Base-by-base conservation (phyloP, 352 stramenopile genomes). In the Globisporangium alternatum region DNA sequence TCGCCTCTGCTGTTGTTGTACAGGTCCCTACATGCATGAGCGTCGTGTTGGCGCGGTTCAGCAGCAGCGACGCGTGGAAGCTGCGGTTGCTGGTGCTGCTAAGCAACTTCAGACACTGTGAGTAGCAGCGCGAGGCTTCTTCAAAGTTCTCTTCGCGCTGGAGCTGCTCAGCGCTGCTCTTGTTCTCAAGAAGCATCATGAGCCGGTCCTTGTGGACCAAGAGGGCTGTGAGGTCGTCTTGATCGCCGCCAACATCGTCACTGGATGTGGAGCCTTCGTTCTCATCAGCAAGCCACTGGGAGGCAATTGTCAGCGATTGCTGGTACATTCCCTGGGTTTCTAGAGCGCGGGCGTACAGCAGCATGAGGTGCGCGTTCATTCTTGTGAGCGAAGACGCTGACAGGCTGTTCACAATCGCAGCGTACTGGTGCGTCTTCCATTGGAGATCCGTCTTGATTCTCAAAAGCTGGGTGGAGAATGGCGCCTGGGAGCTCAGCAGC, bases 331-430 rank as follows among this genome's bases (percentile, higher is more conserved):
- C 68, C 0, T 57, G 19, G 0, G 52, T 64, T 13, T 67, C 70
- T 13, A 82, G 52, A 12, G 67, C 67, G n/a, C 47, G 62, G 53
- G 70, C 67, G 51, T 71, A 56, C 12, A 63, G 10, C 41, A 80
- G 43, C 28, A 70, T 78, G 47, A 82, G 44, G 37, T 56, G 43
- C 8, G 58, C 51, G 60, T 57, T 56, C 41, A 56, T 28, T 22
- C 25, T 13, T 9, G 44, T 63, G 8, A 80, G 65, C 10, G 62
- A 21, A 3, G 65, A 75, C n/a, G 35, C 10, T 0, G 68, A 52
- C 19, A 78, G 52, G 55, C 70, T 62, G 19, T 48, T 60, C 17
- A 51, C 57, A 15, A 78, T 54, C 10, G 64, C 21, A 8, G 54
- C 19, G 17, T 68, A 69, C 43, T 70, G 70, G 15, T 60, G 61